Percentiles rank a stretch among this genome's conserved stretches.
phyloP scores from a whole-genome alignment of 2,329 filamentous ascomycete genomes.

The Rhynchosporium secalis region DNA sequence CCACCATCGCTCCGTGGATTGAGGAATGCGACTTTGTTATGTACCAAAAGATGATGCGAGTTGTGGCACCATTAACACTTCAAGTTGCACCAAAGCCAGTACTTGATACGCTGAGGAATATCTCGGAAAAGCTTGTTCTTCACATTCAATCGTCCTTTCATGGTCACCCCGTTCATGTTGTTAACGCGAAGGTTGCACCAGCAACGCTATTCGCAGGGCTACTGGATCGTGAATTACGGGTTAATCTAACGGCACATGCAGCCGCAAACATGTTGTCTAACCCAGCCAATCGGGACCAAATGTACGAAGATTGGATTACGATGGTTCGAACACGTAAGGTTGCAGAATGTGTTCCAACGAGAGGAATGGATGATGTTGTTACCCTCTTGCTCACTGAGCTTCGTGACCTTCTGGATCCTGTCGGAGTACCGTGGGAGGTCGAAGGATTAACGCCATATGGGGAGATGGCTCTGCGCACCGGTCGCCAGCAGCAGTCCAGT shows the following conservation, averaged over 20 bases:
- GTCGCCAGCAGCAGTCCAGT: conserved; percentile 44
- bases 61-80: conserved; percentile 82
- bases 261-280: conserved; percentile 91
- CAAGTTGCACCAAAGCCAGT: conserved; percentile 90
- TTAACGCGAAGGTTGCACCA: conserved; percentile 83
- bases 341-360: conserved; percentile 61
- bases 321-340: conserved; percentile 63
- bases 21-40: conserved; percentile 93
- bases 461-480: conserved; percentile 52
- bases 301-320: conserved; percentile 89
- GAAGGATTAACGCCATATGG: conserved; percentile 62
- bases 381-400: conserved; percentile 65
- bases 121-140: conserved; percentile 75
- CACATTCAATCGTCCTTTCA: conserved; percentile 87
- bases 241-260: conserved; percentile 91
- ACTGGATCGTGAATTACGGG: conserved; percentile 81
- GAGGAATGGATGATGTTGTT: conserved; percentile 66
- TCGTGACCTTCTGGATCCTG: conserved; percentile 67
- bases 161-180: conserved; percentile 79
- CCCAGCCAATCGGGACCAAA: conserved; percentile 85
- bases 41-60: conserved; percentile 95
- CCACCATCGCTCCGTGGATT: conserved; percentile 85
- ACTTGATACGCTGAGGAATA: conserved; percentile 81
- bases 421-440: conserved; percentile 64
- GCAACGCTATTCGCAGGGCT: conserved; percentile 86